These are phyloP conservation scores for Geosiphon pyriformis DNA, from an alignment of 192 early-diverging fungal species.

Conservation along the genomic window DNA sequence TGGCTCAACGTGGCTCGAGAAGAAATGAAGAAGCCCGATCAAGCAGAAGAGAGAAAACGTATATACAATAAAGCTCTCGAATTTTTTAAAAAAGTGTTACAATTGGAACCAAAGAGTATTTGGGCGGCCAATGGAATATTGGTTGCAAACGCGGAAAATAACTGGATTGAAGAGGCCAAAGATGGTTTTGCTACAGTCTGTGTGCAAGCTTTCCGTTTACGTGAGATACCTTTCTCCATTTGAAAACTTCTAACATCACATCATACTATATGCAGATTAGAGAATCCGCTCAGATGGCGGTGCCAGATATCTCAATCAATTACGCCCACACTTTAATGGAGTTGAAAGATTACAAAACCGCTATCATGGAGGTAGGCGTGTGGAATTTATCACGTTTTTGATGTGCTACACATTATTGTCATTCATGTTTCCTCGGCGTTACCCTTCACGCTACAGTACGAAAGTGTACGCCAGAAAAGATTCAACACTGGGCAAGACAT, in stretches of 20 bases:
- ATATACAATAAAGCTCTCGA: constrained; percentile 70
- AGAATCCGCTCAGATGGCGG: background rate
- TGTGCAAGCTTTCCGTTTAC: no score
- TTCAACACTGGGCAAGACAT: background rate
- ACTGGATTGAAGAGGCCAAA: constrained; percentile 49
- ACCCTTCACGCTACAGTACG: background rate
- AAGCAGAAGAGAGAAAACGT: constrained; percentile 74
- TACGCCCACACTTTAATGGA: background rate
- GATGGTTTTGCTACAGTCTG: no score
- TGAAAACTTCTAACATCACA: no score
- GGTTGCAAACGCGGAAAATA: constrained; percentile 71
- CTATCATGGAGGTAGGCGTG: background rate
- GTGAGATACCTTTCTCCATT: no score
- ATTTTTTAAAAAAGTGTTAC: constrained; percentile 74
- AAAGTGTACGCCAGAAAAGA: background rate
- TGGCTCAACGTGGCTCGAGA: constrained; percentile 49
- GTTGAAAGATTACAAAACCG: background rate
- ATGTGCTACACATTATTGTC: no score
- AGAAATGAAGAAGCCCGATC: constrained; percentile 64
- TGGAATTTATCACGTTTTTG: no score
- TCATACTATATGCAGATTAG: background rate
- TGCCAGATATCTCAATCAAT: background rate
- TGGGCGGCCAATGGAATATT: constrained; percentile 83
- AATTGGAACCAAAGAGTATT: constrained; percentile 60
- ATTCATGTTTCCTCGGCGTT: no score